Evolutionary conservation across 139 green algal genomes (phyloP).

Genomic region (Coelastrella sp.): DNA sequence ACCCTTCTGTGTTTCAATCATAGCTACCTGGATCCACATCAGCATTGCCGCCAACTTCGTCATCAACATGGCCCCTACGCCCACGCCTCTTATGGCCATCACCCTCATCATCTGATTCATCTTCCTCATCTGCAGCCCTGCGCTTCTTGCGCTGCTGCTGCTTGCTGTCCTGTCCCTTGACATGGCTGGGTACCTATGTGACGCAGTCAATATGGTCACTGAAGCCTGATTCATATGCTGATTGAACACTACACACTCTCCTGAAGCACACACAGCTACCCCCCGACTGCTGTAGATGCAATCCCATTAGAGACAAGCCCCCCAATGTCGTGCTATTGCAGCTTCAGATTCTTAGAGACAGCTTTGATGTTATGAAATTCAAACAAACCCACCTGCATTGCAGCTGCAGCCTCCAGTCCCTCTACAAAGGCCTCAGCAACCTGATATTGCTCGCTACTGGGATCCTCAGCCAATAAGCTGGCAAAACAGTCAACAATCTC

Average conservation of each 20-base stretch:
- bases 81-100: not conserved
- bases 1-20: too few species aligned
- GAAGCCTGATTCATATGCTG: too few species aligned
- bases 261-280: too few species aligned
- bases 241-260: too few species aligned
- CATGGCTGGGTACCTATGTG: not conserved
- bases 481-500: constrained; percentile 55
- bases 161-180: not conserved
- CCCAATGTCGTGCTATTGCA: too few species aligned
- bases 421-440: constrained; percentile 51
- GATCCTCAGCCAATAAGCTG: constrained; percentile 27
- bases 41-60: not conserved
- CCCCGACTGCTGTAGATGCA: too few species aligned
- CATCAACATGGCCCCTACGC: not conserved
- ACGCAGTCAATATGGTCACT: not conserved
- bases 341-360: not conserved
- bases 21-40: not conserved
- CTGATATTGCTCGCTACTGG: not conserved
- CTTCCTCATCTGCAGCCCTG: constrained; percentile 27
- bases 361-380: not conserved
- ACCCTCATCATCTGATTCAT: not conserved
- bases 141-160: not conserved
- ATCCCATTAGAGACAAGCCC: too few species aligned
- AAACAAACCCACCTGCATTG: constrained; percentile 47
- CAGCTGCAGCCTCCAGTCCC: constrained; percentile 46